Base-by-base conservation (phyloP, 768 basidiomycete species). In the Ephemerocybe angulata region DNA sequence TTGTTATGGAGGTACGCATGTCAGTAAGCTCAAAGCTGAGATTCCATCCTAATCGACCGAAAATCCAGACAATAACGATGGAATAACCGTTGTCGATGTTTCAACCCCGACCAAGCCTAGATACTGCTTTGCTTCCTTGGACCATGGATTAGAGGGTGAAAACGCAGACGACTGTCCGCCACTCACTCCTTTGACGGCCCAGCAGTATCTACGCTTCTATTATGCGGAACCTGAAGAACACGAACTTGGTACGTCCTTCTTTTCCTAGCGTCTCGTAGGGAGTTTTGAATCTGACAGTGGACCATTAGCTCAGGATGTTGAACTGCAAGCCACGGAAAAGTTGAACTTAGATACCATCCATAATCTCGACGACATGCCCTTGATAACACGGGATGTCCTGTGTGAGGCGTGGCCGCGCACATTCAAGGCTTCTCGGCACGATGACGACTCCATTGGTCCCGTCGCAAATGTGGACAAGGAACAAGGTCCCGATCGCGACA, bases 51-150 rank as follows among this genome's bases (percentile, higher is more conserved):
- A n/a, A n/a, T n/a, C n/a, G n/a, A n/a, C n/a, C n/a, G 25, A n/a
- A 12, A 35, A 17, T 52, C 7, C 30, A 73, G 72, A 68, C 42
- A 71, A 72, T 51, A 64, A 72, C 55, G 69, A 71, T 40, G 71
- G 72, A 0, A 65, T 73, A 4, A 68, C 71, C 11, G 60, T 73
- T 21, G 61, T 72, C 15, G 73, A 74, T 50, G 56, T 74, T 24
- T 67, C 71, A 2, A 60, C 67, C 53, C 68, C 67, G 1, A 44
- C 58, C 29, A 51, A 63, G 1, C 46, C 46, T 48, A 25, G 29
- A 63, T 68, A 19, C 51, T 67, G 1, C 70, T 69, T 55, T 67
- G 69, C 50, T 69, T 69, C 54, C 52, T 64, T 17, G 27, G 41
- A 10, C 24, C 12, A 30, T 31, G 49, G 49, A 7, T 19, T 38